Percentiles rank a stretch among this genome's conserved stretches.
Conservation (phyloP, 1,284 basidiomycete species). For the Trichosporon asahii region DNA sequence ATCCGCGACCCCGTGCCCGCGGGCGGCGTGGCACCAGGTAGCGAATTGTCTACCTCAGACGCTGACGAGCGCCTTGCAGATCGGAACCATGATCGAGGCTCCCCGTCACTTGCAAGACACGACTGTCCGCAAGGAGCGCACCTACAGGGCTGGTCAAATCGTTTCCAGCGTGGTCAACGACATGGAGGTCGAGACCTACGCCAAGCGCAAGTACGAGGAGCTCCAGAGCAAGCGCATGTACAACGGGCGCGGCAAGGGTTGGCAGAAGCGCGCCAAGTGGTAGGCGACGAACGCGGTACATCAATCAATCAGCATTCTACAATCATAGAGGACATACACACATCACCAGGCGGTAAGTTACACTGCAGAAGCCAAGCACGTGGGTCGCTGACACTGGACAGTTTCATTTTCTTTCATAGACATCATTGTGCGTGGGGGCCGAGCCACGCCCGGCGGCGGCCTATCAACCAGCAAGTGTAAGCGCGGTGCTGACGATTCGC, state of each 20-base stretch:
- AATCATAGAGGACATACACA: background rate
- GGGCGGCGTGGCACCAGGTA: background rate
- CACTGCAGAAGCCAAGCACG: background rate
- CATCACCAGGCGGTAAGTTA: conserved; percentile 18
- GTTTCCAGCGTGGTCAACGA: conserved; percentile 88
- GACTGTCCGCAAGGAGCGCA: conserved; percentile 70
- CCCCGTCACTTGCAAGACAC: conserved; percentile 70
- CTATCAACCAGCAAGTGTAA: background rate
- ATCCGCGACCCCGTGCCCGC: background rate
- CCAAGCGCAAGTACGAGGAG: conserved; percentile 90
- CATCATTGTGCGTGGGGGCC: conserved; percentile 25
- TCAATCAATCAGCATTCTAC: background rate
- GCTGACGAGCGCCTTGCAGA: conserved; percentile 55
- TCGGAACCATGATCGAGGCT: conserved; percentile 80
- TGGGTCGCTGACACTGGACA: conserved; percentile 14
- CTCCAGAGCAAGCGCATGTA: conserved; percentile 69
- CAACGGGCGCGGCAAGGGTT: conserved; percentile 69
- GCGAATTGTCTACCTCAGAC: background rate
- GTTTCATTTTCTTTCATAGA: conserved; percentile 17
- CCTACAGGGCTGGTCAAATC: conserved; percentile 74
- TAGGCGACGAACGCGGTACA: conserved; percentile 14
- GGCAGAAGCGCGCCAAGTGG: conserved; percentile 60
- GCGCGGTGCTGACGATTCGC: conserved; percentile 16
- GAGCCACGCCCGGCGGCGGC: background rate
- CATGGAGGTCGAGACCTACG: conserved; percentile 77